Conservation (phyloP, 2,329 filamentous ascomycete genomes). For the Macroventuria anomochaeta region DNA sequence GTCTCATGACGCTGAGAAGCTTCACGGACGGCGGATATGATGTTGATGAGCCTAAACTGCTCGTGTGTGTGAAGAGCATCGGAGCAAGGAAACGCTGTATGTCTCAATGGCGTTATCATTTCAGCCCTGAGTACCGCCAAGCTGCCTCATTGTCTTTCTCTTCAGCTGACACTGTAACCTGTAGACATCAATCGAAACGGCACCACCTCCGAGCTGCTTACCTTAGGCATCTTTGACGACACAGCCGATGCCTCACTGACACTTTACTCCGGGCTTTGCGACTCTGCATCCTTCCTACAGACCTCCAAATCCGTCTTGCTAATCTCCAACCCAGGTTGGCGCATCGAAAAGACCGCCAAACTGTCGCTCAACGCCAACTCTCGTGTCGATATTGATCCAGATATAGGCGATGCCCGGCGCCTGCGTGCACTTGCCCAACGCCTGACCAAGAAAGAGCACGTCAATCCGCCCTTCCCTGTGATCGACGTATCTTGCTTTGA, state of each 20-base stretch:
- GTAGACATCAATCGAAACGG: constrained; percentile 57
- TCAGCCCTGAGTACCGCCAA: background rate
- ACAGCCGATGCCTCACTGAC: constrained; percentile 61
- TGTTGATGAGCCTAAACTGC: constrained; percentile 57
- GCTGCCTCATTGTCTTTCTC: background rate
- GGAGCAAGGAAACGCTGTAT: constrained; percentile 59
- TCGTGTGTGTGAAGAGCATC: constrained; percentile 66
- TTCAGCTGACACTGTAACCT: background rate
- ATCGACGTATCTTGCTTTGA: constrained; percentile 36
- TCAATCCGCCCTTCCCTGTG: constrained; percentile 58
- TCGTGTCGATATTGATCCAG: constrained; percentile 62
- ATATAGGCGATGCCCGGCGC: constrained; percentile 61
- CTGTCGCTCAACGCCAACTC: constrained; percentile 54
- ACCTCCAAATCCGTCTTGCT: constrained; percentile 60
- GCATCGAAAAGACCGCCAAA: constrained; percentile 45
- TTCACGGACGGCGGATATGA: constrained; percentile 64
- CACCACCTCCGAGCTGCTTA: constrained; percentile 54
- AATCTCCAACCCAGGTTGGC: constrained; percentile 55
- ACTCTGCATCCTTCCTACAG: constrained; percentile 54
- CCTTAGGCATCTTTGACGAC: constrained; percentile 64
- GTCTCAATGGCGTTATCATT: background rate
- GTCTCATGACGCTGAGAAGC: constrained; percentile 63
- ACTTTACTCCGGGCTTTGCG: constrained; percentile 61
- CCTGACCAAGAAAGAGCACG: constrained; percentile 57
- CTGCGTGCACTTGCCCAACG: constrained; percentile 58